Base-by-base conservation (phyloP, 305 asterid genomes). In the Andrographis paniculata region DNA sequence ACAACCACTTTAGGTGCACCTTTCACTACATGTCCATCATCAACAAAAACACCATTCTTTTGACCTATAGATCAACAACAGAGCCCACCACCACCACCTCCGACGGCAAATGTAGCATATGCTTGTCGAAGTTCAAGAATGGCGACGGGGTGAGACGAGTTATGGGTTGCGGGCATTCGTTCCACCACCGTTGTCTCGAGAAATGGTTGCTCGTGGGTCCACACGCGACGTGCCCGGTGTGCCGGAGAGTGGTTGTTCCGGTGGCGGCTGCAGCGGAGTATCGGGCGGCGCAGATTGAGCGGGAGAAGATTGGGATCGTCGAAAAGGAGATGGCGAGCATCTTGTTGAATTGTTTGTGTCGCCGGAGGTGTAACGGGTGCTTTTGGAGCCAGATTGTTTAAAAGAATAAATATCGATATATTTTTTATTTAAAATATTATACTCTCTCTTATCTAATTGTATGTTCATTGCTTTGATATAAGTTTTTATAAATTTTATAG, bases 181-280 rank as follows among this genome's bases (percentile, higher is more conserved):
- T 73, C 50, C 87, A 78, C 35, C 53, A 56, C n/a, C 46, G 41
- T 23, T 81, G 93, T 46, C 41, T 78, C 15, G 83, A 76, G 44
- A 65, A 37, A 43, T 81, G 93, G 93, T 52, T 73, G 52, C 47
- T 54, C 6, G 6, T 24, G 30, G 30, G 56, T 5, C 45, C 53
- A 22, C 65, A 52, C 9, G 68, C 55, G 1, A 71, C 78, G 7
- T 82, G 87, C 55, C 93, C 93, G 2, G 55, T 82, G 37, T 82
- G 93, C 56, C 64, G 93, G 62, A 45, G 61, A 2, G n/a, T n/a
- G n/a, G n/a, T n/a, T n/a, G n/a, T n/a, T n/a, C 40, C 33, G 54
- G 72, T 82, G 12, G 50, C 73, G 75, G 70, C 78, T 13, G 39
- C 31, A 0, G 67, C 63, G 65, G 59, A 69, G 36, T 64, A 46